These are phyloP conservation scores for Amborella trichopoda DNA, from an alignment of 164 flowering plant genomes.

Conservation along the genomic window DNA sequence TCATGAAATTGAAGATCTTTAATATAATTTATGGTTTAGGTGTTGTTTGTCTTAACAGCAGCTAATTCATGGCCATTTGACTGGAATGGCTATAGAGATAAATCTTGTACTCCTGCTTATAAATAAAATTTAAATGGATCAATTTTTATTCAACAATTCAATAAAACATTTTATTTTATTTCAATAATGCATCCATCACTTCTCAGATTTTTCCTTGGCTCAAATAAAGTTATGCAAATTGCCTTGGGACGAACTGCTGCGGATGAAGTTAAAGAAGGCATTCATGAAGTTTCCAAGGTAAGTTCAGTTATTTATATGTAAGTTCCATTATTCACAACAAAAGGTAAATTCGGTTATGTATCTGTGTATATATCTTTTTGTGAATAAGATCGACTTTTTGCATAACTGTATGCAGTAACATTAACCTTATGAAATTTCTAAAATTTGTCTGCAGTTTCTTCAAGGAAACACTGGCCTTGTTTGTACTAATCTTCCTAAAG, in stretches of 20 bases:
- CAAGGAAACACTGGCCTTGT: conserved; percentile 71
- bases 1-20: too few species aligned
- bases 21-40: too few species aligned
- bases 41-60: too few species aligned
- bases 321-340: not conserved
- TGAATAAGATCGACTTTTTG: not conserved
- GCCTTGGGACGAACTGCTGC: conserved; percentile 72
- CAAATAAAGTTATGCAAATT: conserved; percentile 92
- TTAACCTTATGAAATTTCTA: too few species aligned
- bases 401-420: not conserved
- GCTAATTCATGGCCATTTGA: too few species aligned
- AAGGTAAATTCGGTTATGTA: not conserved
- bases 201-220: conserved; percentile 89
- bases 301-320: not conserved
- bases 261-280: conserved; percentile 60
- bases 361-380: not conserved
- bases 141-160: too few species aligned
- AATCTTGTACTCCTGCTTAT: too few species aligned
- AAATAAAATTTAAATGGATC: too few species aligned
- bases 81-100: too few species aligned
- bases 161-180: too few species aligned
- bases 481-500: conserved; percentile 55
- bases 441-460: conserved; percentile 9
- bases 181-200: too few species aligned
- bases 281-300: conserved; percentile 77